A percentile compares a stretch with the other conserved stretches of the same genome.
Evolutionary conservation across 2,329 filamentous ascomycete genomes (phyloP).

Genomic region (Alternaria infectoria): DNA sequence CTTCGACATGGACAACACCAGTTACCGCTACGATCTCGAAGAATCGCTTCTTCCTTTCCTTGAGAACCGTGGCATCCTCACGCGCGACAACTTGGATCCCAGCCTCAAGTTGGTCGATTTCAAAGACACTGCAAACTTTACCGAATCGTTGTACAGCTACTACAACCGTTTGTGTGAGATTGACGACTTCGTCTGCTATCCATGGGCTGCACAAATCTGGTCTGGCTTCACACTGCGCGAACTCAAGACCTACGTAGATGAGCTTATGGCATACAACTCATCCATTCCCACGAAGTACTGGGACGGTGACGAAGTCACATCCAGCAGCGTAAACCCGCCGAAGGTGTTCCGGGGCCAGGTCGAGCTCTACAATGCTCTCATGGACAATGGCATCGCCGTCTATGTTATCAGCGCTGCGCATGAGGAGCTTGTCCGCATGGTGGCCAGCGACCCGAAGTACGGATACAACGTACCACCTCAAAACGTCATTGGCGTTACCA

Average conservation of each 20-base stretch:
- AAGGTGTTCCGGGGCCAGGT: slow-evolving; percentile 34
- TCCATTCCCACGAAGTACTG: slow-evolving; percentile 34
- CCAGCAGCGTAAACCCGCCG: slow-evolving; percentile 28
- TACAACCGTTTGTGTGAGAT: slow-evolving; percentile 39
- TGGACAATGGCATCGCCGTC: slow-evolving; percentile 38
- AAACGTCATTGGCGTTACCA: slow-evolving; percentile 42
- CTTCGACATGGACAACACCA: slow-evolving; percentile 44
- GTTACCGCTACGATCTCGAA: slow-evolving; percentile 38
- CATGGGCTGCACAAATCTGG: slow-evolving; percentile 39
- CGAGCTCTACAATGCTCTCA: slow-evolving; percentile 38
- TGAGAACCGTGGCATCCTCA: slow-evolving; percentile 41
- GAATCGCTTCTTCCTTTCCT: slow-evolving; percentile 39
- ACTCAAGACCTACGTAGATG: slow-evolving; percentile 37
- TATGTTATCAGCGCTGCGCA: slow-evolving; percentile 40
- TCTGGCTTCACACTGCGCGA: slow-evolving; percentile 34
- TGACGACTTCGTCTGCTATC: slow-evolving; percentile 39
- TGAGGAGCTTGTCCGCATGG: slow-evolving; percentile 42
- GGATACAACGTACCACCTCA: slow-evolving; percentile 39
- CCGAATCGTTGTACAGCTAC: slow-evolving; percentile 40
- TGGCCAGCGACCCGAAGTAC: slow-evolving; percentile 41
- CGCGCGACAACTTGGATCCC: slow-evolving; percentile 36
- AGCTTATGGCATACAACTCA: slow-evolving; percentile 36
- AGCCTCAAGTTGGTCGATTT: slow-evolving; percentile 39
- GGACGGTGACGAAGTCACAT: slow-evolving; percentile 32
- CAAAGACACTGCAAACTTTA: slow-evolving; percentile 42